Percentiles rank a stretch among this genome's conserved stretches.
Evolutionary conservation across 2,329 filamentous ascomycete genomes (phyloP).

Genomic region (Dothistroma pini): DNA sequence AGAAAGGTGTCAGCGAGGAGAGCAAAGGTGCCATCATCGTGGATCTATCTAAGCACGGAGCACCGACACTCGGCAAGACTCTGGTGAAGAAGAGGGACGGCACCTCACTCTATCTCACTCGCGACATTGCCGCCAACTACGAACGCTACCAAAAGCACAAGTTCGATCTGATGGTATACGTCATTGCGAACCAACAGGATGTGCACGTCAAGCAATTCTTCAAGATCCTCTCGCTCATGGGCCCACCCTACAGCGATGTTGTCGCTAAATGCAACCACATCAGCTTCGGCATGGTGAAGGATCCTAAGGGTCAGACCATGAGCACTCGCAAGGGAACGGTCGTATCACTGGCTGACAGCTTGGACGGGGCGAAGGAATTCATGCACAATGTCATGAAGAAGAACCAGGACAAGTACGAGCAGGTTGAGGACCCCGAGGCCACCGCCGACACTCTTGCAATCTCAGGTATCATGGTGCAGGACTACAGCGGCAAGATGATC

Average conservation of each 20-base stretch:
- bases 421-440: slow-evolving; percentile 77
- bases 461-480: slow-evolving; percentile 94
- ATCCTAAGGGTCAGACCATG: slow-evolving; percentile 53
- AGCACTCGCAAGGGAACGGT: slow-evolving; percentile 57
- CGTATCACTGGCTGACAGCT: slow-evolving; percentile 48
- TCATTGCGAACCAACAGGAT: slow-evolving; percentile 62
- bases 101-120: slow-evolving; percentile 64
- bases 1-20: slow-evolving; percentile 59
- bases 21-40: slow-evolving; percentile 65
- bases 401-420: slow-evolving; percentile 85
- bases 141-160: slow-evolving; percentile 60
- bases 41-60: slow-evolving; percentile 64
- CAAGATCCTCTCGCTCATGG: slow-evolving; percentile 62
- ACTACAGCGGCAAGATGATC: slow-evolving; percentile 91
- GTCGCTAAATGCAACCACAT: slow-evolving; percentile 59
- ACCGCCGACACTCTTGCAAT: slow-evolving; percentile 89
- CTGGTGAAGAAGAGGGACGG: slow-evolving; percentile 65
- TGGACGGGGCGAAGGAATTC: slow-evolving; percentile 68
- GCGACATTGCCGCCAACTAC: slow-evolving; percentile 64
- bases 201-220: slow-evolving; percentile 62
- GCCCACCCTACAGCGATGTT: slow-evolving; percentile 53
- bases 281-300: slow-evolving; percentile 62
- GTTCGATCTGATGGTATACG: slow-evolving; percentile 67
- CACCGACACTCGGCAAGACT: slow-evolving; percentile 64
- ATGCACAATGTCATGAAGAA: slow-evolving; percentile 98